These are phyloP conservation scores for Penicillium lagena DNA, from an alignment of 495 filamentous ascomycete genomes.

Conservation along the genomic window DNA sequence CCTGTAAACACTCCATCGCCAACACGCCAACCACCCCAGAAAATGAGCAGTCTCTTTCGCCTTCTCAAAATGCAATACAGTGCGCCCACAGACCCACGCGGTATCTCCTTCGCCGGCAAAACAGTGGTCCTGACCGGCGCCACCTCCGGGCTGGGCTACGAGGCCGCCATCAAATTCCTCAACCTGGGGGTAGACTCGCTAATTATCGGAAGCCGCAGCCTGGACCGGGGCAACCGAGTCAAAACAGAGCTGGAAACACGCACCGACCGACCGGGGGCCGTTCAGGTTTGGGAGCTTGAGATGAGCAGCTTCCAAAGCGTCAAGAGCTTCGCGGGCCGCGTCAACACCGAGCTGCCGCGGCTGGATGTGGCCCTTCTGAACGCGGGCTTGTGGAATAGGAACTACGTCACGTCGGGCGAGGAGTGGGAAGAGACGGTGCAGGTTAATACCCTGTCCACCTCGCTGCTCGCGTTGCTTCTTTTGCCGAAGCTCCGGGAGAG, in stretches of 20 bases:
- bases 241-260: constrained; percentile 40
- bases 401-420: constrained; percentile 28
- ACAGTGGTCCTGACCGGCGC: constrained; percentile 53
- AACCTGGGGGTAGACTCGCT: constrained; percentile 33
- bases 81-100: constrained; percentile 28
- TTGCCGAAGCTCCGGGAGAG: constrained; percentile 40
- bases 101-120: constrained; percentile 36
- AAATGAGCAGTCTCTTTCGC: constrained; percentile 32
- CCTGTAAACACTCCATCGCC: background rate
- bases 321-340: constrained; percentile 36
- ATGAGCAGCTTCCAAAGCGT: constrained; percentile 46
- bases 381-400: constrained; percentile 35
- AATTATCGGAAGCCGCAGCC: constrained; percentile 35
- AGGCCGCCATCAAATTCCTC: constrained; percentile 41
- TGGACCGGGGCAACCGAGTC: constrained; percentile 38
- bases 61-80: constrained; percentile 32
- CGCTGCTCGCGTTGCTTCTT: constrained; percentile 47
- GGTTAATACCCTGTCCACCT: constrained; percentile 54
- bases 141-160: constrained; percentile 44
- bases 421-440: constrained; percentile 51
- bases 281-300: constrained; percentile 50
- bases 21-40: background rate
- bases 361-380: constrained; percentile 42
- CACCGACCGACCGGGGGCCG: constrained; percentile 32
- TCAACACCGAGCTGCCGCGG: constrained; percentile 26